Conservation (phyloP, 768 basidiomycete species). For the Chalciporus piperatus region DNA sequence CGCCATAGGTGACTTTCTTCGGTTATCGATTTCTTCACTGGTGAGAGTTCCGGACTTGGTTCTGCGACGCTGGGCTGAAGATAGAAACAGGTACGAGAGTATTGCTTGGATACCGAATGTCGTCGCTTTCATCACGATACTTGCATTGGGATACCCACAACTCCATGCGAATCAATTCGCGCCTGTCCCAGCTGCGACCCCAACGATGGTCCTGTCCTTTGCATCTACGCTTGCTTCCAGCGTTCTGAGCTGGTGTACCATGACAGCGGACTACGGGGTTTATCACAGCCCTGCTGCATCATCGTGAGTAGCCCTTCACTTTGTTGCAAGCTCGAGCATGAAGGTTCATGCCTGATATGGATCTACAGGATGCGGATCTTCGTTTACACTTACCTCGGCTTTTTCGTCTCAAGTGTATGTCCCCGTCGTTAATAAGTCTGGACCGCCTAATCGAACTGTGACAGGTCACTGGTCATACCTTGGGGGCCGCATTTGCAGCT, state of each 20-base stretch:
- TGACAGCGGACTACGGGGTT: conserved; percentile 49
- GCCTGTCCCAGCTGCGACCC: conserved; percentile 35
- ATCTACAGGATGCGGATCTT: conserved; percentile 36
- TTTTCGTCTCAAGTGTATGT: conserved; percentile 38
- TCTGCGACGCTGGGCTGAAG: not conserved
- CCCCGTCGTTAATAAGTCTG: not conserved
- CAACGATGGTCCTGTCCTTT: conserved; percentile 40
- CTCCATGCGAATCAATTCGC: conserved; percentile 41
- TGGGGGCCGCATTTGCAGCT: conserved; percentile 47
- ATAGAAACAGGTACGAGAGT: conserved; percentile 59
- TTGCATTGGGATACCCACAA: conserved; percentile 69
- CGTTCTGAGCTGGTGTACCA: conserved; percentile 41
- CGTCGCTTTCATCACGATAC: conserved; percentile 61
- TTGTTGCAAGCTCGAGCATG: not conserved
- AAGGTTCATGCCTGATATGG: conserved; percentile 1
- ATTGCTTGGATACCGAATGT: conserved; percentile 76
- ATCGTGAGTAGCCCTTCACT: conserved; percentile 40
- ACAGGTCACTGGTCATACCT: conserved; percentile 39
- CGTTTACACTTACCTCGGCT: conserved; percentile 45
- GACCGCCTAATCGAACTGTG: not conserved
- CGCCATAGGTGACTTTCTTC: conserved; percentile 54
- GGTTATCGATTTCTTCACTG: conserved; percentile 62
- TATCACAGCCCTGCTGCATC: conserved; percentile 54
- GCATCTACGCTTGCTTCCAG: conserved; percentile 43
- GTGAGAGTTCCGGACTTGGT: conserved; percentile 28